Base-by-base conservation (phyloP, 768 basidiomycete species). In the Inosperma sp. region DNA sequence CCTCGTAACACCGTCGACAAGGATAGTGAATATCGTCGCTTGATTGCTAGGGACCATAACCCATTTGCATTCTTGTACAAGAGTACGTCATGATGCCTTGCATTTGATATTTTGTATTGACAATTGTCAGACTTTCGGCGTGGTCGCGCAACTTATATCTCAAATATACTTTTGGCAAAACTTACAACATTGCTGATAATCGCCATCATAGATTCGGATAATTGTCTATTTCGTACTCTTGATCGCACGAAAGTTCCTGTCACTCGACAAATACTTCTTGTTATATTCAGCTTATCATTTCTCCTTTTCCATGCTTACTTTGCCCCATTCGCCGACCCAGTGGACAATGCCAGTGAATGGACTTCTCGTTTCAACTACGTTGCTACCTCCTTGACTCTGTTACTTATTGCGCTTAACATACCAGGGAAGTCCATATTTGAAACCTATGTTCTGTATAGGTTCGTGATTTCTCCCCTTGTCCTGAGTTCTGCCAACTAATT, bases 321-420 rank as follows among this genome's bases (percentile, higher is more conserved):
- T 46, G 72, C 74, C 1, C 84, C 86, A 5, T 88, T 88, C 62
- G 58, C 82, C 51, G 79, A 87, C 59, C 84, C 84, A 16, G 76
- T 83, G 51, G 80, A 79, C 63, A 88, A 88, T 64, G 83, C 84
- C 1, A 83, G 80, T 62, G 86, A 88, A 73, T 86, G 82, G 80
- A 75, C 76, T 9, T 86, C 84, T 36, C 67, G 88, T 43, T 63
- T 84, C 37, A 84, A 84, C 62, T 91, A 87, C 64, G 73, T 88
- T 34, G 59, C 76, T 23, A 85, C 86, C 8, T 75, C 86, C 25
- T 63, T 74, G 17, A 74, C 85, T 27, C 83, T 87, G 3, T 72
- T 90, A 17, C 67, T 73, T n/a, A 78, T 84, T 41, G 80, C 80
- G 16, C 65, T 85, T 44, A 66, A 81, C 59, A 67, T 84, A 49